Conservation (phyloP, 768 basidiomycete species). For the Hydnomerulius pinastri region DNA sequence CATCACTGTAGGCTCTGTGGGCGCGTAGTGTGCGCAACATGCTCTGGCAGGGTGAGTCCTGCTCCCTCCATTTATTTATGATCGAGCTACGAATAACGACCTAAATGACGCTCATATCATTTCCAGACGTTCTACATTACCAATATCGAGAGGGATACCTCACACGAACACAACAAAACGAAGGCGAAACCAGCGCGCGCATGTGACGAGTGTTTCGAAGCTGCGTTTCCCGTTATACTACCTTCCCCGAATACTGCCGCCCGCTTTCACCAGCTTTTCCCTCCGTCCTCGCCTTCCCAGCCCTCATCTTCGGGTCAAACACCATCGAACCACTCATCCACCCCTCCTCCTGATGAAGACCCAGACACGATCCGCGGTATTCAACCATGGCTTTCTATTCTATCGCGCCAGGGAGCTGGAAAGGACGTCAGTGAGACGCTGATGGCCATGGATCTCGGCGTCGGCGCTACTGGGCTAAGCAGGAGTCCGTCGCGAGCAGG, state of each 20-base stretch:
- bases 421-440: conserved; percentile 30
- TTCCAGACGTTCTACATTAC: conserved; percentile 81
- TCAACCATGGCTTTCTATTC: conserved; percentile 33
- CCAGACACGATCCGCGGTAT: conserved; percentile 14
- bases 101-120: background rate
- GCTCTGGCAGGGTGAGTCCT: conserved; percentile 69
- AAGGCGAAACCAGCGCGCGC: conserved; percentile 69
- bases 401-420: conserved; percentile 17
- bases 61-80: background rate
- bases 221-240: conserved; percentile 67
- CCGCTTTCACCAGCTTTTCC: conserved; percentile 2
- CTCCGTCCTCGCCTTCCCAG: conserved; percentile 7
- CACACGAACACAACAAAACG: conserved; percentile 40
- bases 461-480: conserved; percentile 13
- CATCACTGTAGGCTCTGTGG: conserved; percentile 91
- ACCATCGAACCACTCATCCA: conserved; percentile 20
- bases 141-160: conserved; percentile 37
- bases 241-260: conserved; percentile 1
- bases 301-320: conserved; percentile 9
- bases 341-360: conserved; percentile 16
- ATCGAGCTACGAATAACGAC: no score
- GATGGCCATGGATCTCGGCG: conserved; percentile 41
- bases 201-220: conserved; percentile 85
- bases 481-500: conserved; percentile 25
- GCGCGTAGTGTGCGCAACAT: conserved; percentile 80